Base-by-base conservation (phyloP, 306 rosid genomes). In the Erythrophleum fordii region DNA sequence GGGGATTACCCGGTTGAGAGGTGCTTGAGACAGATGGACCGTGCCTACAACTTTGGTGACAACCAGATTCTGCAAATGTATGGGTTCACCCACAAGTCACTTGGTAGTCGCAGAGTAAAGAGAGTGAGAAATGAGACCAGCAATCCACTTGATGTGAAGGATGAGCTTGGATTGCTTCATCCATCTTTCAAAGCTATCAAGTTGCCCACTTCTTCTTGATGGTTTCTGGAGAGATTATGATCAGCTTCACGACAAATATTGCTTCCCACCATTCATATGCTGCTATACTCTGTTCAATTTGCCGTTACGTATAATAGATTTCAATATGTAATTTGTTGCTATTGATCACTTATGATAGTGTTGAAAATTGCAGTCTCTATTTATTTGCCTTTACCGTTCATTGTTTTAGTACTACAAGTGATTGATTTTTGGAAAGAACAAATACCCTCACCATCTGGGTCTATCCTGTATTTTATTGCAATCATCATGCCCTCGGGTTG, bases 1-100 rank as follows among this genome's bases (percentile, higher is more conserved):
- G 96, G 97, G 28, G 94, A 91, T 78, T 93, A 93, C 72, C 92
- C 97, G 3, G 92, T 93, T 22, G 90, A 93, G 79, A 84, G 91
- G 79, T 93, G 97, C 70, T 49, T 93, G 90, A 93, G 68, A 75
- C 97, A 91, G 64, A 93, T 93, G 97, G 97, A 93, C n/a, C 69
- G 97, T 39, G 97, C 97, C 5, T 93, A 70, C 55, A 91, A 93
- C 69, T 93, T 93, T 77, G 97, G 93, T 18, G 97, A 93, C 61
- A 93, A 93, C 46, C 97, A 93, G 85, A 89, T 93, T 76, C 76
- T 93, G 61, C 94, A 93, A 77, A 91, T 93, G 70, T 93, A 91
- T 74, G 94, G 96, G 8, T 91, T 93, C 45, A 85, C 91, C 1
- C 97, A 91, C 73, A 89, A 81, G 79, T 39, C 90, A 0, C 81